phyloP scores from a whole-genome alignment of 2,329 filamentous ascomycete species.

The Fusarium sambucinum region DNA sequence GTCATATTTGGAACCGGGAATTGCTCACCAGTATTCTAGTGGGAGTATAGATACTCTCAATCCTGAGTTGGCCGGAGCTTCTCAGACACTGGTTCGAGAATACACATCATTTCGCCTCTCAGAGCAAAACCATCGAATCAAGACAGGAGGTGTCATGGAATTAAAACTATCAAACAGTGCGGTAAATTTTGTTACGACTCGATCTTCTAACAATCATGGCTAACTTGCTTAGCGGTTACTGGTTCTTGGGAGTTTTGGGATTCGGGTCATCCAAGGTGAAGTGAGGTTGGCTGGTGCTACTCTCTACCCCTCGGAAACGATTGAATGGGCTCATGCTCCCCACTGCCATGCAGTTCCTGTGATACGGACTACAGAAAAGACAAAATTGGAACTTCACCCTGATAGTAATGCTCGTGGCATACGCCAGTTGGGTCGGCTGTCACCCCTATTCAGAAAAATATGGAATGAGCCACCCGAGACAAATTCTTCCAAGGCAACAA shows the following conservation, averaged over 20 bases:
- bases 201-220: neutral
- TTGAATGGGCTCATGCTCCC: constrained; percentile 73
- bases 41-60: neutral
- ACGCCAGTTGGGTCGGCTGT: constrained; percentile 68
- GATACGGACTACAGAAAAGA: constrained; percentile 66
- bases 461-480: constrained; percentile 66
- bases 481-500: constrained; percentile 32
- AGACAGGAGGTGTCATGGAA: constrained; percentile 55
- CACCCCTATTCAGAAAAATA: constrained; percentile 74
- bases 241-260: constrained; percentile 75
- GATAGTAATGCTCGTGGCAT: constrained; percentile 64
- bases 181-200: constrained; percentile 50
- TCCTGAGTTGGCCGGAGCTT: constrained; percentile 8
- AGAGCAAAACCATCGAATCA: constrained; percentile 58
- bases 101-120: constrained; percentile 62
- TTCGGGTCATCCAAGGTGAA: constrained; percentile 71
- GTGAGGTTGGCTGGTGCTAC: constrained; percentile 75
- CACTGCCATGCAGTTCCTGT: constrained; percentile 77
- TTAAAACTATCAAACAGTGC: constrained; percentile 63
- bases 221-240: constrained; percentile 65
- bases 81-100: constrained; percentile 41
- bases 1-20: neutral
- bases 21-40: constrained; percentile 25
- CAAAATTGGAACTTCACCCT: constrained; percentile 67
- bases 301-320: constrained; percentile 61